Percentiles rank a stretch among this genome's conserved stretches.
Conservation (phyloP, 495 filamentous ascomycete genomes). For the Parathielavia appendiculata region DNA sequence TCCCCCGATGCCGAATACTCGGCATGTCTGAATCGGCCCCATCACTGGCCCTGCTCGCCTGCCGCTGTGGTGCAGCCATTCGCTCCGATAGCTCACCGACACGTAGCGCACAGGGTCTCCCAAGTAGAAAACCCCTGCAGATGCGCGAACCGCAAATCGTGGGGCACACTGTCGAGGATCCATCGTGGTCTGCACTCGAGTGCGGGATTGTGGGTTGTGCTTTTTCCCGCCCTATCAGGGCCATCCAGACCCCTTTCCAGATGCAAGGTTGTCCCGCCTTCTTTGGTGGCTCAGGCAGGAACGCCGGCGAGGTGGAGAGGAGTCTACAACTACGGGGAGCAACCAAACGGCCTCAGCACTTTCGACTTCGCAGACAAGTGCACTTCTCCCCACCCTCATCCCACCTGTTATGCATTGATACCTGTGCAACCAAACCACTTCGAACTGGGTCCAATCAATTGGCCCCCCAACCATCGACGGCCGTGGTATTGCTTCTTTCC, state of each 20-base stretch:
- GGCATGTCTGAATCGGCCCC: background rate
- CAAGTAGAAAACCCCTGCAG: conserved; percentile 2
- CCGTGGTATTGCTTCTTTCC: conserved; percentile 21
- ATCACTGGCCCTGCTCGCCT: background rate
- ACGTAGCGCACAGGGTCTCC: background rate
- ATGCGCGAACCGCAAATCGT: background rate
- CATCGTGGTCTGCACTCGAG: no score
- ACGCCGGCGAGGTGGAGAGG: background rate
- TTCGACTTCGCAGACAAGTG: background rate
- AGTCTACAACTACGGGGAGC: background rate
- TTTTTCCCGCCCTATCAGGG: conserved; percentile 1
- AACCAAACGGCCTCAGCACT: background rate
- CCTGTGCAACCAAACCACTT: conserved; percentile 31
- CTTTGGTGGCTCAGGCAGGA: conserved; percentile 7
- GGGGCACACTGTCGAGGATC: background rate
- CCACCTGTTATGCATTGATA: conserved; percentile 30
- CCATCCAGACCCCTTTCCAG: background rate
- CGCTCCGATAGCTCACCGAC: conserved; percentile 10
- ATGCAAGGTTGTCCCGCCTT: background rate
- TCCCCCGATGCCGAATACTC: background rate
- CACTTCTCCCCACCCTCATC: conserved; percentile 19
- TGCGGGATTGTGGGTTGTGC: background rate
- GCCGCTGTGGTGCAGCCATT: conserved; percentile 1
- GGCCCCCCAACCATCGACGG: background rate
- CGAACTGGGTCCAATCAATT: conserved; percentile 20